phyloP scores from a whole-genome alignment of 2,329 filamentous ascomycete genomes.

The Tolypocladium paradoxum region DNA sequence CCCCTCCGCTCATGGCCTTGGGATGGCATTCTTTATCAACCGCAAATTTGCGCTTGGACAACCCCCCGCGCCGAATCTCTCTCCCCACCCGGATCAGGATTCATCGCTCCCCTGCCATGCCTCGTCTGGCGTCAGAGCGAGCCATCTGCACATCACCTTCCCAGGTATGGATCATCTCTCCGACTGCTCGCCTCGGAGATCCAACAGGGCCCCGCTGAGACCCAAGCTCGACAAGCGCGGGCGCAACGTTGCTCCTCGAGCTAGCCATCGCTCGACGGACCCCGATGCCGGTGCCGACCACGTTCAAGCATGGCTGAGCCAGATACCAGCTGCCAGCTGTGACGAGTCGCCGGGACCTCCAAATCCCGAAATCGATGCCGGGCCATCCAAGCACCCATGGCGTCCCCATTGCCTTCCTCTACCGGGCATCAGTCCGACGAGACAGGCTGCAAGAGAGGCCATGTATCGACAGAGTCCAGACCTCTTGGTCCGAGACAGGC shows the following conservation, averaged over 20 bases:
- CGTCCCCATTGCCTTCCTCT: neutral
- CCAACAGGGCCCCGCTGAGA: neutral
- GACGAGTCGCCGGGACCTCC: neutral
- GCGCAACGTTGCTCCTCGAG: neutral
- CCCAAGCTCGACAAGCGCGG: neutral
- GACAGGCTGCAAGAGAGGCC: neutral
- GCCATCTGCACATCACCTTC: neutral
- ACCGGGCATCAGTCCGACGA: neutral
- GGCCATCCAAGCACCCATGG: neutral
- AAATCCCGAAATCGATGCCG: neutral
- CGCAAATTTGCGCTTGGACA: neutral
- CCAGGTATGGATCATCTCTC: neutral
- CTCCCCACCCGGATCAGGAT: neutral
- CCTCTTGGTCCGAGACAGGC: constrained; percentile 1
- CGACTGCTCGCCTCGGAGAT: neutral
- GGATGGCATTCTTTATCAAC: neutral
- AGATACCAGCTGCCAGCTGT: neutral
- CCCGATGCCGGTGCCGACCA: neutral
- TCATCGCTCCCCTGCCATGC: neutral
- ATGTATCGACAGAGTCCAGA: neutral
- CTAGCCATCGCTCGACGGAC: neutral
- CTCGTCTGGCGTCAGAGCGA: neutral
- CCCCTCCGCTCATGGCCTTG: neutral
- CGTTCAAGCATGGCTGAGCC: constrained; percentile 1
- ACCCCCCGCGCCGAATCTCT: neutral